Evolutionary conservation across 2,329 filamentous ascomycete species (phyloP), one percentile per base, ranked within the genome.

Genomic region (Alternaria angustiovoidea): DNA sequence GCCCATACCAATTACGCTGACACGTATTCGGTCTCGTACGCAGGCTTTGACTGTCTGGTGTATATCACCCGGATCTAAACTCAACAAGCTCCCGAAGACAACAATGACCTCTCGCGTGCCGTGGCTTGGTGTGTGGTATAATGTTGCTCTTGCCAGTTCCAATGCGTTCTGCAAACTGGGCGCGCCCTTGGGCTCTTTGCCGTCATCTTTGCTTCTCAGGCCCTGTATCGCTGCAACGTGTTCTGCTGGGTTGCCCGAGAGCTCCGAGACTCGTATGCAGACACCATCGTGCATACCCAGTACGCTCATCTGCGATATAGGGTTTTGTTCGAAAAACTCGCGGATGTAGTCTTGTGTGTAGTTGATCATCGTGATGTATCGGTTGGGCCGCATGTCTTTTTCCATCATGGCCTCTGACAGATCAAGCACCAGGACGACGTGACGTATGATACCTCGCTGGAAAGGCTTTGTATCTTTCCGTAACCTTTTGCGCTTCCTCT

Each of bases 301-400:
- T 30, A 99, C 90, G 24, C 91, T 94, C 57, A 99, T 87, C 80
- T 99, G 95, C 9, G 93, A 96, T 67, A 99, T 98, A 11, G 95
- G 95, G 73, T 99, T 99, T 80, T 99, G 95, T 80, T 98, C 95
- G 75, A 98, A 99, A 81, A 93, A 99, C 78, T 97, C 94, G 60
- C 89, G 87, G 49, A 98, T 91, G 78, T 98, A 99, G 58, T 93
- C 90, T 65, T 90, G 87, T 16, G 93, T 91, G 79, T 93, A 96
- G 65, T 89, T 89, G 73, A 97, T 85, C 53, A 89, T 91, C 32
- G 97, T 86, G 38, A 93, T 86, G 79, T 94, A 94, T 61, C 94
- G 88, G 43, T 89, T 97, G 6, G 95, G 95, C 26, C 95, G 88
- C 67, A 98, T 85, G 75, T 99, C 95, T 80, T 98, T 98, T 79